Base-by-base conservation (phyloP, 1,284 basidiomycete genomes). In the Puccinia polysora region DNA sequence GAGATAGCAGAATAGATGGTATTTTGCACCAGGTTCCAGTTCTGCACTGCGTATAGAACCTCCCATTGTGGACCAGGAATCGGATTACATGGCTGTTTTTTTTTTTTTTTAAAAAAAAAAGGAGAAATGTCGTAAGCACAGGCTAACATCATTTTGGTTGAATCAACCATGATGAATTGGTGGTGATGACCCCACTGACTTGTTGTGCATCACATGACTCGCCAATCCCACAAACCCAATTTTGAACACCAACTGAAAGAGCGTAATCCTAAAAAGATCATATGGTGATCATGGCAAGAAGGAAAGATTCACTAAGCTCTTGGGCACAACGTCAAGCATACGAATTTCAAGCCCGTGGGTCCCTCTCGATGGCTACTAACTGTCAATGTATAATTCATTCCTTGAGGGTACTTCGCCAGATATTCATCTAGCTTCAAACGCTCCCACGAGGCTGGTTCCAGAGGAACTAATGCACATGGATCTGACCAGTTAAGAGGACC, bases 11-110 rank as follows among this genome's bases (percentile, higher is more conserved):
- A 23, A 34, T 70, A 70, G 12, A 70, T 34, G 18, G 56, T 70
- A 49, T 70, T 70, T 43, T 58, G 36, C n/a, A 70, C 55, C 30
- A 60, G 52, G 47, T 70, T 70, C 67, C 67, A 70, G 23, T 47
- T 56, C 52, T 70, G 67, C 7, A 70, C 30, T 14, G 67, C 67
- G 34, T 70, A 70, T 15, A 70, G 58, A 25, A 70, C 45, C 28
- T 70, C 40, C 67, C 67, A 70, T 59, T 47, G 43, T 3, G 67
- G 67, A 5, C 43, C 67, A 12, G 38, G 38, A 23, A 70, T 70
- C 25, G 67, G 67, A 60, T 30, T 49, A 25, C 67, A 70, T 0
- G 56, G 67, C 67, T 70, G 25, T 2, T 10, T 34, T 7, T 8
- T n/a, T n/a, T n/a, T n/a, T n/a, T n/a, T n/a, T n/a, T n/a, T n/a